These are phyloP conservation scores for Lolium multiflorum DNA, from an alignment of 176 grass and related monocot genomes.

Conservation along the genomic window DNA sequence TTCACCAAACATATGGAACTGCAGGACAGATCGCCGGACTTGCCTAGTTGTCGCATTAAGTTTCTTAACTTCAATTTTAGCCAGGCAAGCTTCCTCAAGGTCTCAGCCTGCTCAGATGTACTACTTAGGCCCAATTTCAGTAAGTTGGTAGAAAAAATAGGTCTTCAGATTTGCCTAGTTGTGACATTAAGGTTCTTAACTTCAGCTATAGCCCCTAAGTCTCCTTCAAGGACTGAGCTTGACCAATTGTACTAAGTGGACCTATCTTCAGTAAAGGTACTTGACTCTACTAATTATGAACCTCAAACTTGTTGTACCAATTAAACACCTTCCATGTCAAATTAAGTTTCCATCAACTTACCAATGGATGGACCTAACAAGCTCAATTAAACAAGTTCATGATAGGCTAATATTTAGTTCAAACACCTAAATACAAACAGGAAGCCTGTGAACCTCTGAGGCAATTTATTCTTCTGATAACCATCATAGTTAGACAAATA, in stretches of 20 bases:
- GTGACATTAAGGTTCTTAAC: neutral
- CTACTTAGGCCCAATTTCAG: constrained; percentile 14
- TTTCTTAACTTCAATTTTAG: constrained; percentile 21
- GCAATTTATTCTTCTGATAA: constrained; percentile 32
- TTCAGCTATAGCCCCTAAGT: constrained; percentile 2
- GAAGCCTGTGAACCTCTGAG: neutral
- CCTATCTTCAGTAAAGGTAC: constrained; percentile 5
- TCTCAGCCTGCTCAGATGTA: constrained; percentile 12
- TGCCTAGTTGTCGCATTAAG: neutral
- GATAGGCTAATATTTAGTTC: constrained; percentile 11
- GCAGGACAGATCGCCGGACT: constrained; percentile 12
- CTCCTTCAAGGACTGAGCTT: constrained; percentile 25
- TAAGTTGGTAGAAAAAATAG: constrained; percentile 1
- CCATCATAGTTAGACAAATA: constrained; percentile 3
- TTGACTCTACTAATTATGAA: neutral
- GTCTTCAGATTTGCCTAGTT: constrained; percentile 9
- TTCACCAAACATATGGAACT: constrained; percentile 6
- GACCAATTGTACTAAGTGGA: neutral
- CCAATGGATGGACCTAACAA: neutral
- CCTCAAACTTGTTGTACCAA: neutral
- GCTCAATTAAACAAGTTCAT: constrained; percentile 7
- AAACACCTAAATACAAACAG: constrained; percentile 11
- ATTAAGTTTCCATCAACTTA: constrained; percentile 1
- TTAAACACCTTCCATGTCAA: constrained; percentile 25
- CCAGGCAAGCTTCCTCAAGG: neutral